A percentile compares a stretch with the other conserved stretches of the same genome.
Evolutionary conservation across 2,329 filamentous ascomycete species (phyloP).

Genomic region (Fusarium coffeatum): DNA sequence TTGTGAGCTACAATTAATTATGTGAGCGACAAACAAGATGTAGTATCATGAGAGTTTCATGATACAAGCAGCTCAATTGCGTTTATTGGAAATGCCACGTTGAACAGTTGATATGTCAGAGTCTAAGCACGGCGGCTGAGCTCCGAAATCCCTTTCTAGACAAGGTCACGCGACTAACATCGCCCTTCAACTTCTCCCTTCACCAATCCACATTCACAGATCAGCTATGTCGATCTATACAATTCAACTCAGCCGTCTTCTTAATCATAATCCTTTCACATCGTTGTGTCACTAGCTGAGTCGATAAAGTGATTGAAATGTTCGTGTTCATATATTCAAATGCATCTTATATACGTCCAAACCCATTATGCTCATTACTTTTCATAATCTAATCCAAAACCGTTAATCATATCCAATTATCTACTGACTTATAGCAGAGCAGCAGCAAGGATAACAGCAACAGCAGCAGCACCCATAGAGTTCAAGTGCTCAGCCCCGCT

Average conservation of each 20-base stretch:
- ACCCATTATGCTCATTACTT: conserved; percentile 3
- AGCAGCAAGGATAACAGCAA: conserved; percentile 48
- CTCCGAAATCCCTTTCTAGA: neutral
- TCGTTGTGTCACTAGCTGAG: neutral
- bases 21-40: neutral
- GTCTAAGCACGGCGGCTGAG: neutral
- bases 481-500: conserved; percentile 44
- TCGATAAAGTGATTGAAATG: neutral
- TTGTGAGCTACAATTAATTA: neutral
- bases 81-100: neutral
- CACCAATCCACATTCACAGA: neutral
- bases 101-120: neutral
- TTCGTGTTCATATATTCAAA: conserved; percentile 8
- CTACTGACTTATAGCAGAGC: conserved; percentile 45
- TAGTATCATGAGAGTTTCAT: neutral
- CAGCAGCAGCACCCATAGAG: conserved; percentile 49
- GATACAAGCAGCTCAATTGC: neutral
- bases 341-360: neutral
- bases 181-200: neutral
- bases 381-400: conserved; percentile 9
- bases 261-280: neutral
- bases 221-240: neutral
- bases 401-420: neutral
- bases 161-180: neutral
- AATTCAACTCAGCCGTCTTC: neutral